A percentile compares a stretch with the other conserved stretches of the same genome.
phyloP scores from a whole-genome alignment of 2,329 filamentous ascomycete genomes.

The Colletotrichum plurivorum region DNA sequence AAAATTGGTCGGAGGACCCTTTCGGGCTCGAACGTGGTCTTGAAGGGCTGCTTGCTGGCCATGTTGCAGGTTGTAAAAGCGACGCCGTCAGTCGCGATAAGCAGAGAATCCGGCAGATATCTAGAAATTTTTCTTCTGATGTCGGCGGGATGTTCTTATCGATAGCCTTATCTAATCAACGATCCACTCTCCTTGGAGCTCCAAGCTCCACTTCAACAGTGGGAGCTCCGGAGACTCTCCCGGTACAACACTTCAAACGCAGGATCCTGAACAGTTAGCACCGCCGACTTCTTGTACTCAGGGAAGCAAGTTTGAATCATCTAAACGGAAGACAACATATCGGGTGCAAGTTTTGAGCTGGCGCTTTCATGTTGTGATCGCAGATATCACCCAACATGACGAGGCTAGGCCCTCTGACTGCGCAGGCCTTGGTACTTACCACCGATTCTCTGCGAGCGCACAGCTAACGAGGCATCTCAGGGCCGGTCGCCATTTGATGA shows the following conservation, averaged over 20 bases:
- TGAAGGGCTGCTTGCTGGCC: constrained; percentile 75
- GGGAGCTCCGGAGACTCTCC: constrained; percentile 13
- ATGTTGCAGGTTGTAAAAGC: constrained; percentile 54
- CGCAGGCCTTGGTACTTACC: constrained; percentile 65
- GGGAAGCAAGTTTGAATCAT: too few species aligned
- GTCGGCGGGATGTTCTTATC: constrained; percentile 35
- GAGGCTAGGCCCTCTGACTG: constrained; percentile 64
- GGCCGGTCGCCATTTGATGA: constrained; percentile 74
- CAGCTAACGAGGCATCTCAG: constrained; percentile 48
- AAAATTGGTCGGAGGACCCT: constrained; percentile 93
- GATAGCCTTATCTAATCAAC: constrained; percentile 36
- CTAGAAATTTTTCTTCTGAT: constrained; percentile 26
- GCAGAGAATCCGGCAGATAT: constrained; percentile 9
- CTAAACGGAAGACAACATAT: background rate
- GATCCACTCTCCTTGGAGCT: constrained; percentile 21
- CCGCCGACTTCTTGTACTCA: too few species aligned
- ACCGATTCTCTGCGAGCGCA: background rate
- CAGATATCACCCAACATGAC: constrained; percentile 30
- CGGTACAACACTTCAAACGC: constrained; percentile 26
- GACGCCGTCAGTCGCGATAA: constrained; percentile 18
- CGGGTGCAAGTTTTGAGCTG: background rate
- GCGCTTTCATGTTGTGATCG: constrained; percentile 3
- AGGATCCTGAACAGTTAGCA: background rate
- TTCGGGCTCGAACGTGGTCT: constrained; percentile 90
- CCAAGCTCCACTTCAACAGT: constrained; percentile 7